A percentile compares a stretch with the other conserved stretches of the same genome.
Conservation (phyloP, 148 eudicot genomes). For the Persicaria maculosa region DNA sequence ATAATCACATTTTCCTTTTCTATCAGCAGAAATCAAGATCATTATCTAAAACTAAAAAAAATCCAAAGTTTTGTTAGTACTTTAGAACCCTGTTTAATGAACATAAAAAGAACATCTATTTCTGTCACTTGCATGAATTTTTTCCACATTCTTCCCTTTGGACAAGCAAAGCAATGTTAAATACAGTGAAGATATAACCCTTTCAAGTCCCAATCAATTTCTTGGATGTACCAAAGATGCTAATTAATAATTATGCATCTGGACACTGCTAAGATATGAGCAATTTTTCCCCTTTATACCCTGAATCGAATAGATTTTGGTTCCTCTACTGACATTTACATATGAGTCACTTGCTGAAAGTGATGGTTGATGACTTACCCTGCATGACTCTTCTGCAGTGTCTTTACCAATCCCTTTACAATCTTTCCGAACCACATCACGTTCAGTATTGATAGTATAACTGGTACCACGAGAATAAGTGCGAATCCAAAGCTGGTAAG, state of each 20-base stretch:
- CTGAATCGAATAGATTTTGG: not conserved
- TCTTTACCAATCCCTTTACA: conserved; percentile 75
- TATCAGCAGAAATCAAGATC: not conserved
- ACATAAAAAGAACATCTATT: not conserved
- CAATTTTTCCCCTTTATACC: not conserved
- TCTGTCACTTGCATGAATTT: not conserved
- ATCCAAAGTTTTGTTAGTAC: not conserved
- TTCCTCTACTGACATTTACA: not conserved
- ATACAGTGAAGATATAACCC: not conserved
- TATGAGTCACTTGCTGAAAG: not conserved
- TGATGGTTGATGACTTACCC: not conserved
- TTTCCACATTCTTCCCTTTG: not conserved
- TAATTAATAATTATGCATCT: not conserved
- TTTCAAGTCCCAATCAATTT: not conserved
- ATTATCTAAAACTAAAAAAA: not conserved
- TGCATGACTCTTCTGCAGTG: conserved; percentile 44
- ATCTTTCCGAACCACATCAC: conserved; percentile 84
- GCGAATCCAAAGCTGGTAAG: conserved; percentile 46
- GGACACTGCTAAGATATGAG: not conserved
- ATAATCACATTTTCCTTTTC: not conserved
- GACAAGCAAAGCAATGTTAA: not conserved
- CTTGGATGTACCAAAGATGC: not conserved
- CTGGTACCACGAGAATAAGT: conserved; percentile 40
- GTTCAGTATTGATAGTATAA: conserved; percentile 52
- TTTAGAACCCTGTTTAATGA: not conserved